phyloP scores from a whole-genome alignment of 192 early-diverging fungal genomes.

The Coemansia sp. region DNA sequence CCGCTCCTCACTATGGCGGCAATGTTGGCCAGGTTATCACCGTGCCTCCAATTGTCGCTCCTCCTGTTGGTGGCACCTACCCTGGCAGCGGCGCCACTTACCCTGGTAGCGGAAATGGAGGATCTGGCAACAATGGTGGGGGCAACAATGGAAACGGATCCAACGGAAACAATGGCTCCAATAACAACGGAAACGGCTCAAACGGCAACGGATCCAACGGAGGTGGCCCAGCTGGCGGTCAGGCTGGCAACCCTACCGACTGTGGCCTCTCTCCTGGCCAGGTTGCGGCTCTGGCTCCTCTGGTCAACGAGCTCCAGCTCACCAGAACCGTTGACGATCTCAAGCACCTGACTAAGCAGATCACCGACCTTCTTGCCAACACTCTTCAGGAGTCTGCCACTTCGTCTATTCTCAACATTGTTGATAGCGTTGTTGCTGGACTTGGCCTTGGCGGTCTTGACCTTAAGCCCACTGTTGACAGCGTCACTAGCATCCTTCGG shows the following conservation, averaged over 20 bases:
- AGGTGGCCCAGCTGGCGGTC: constrained; percentile 19
- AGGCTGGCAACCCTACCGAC: constrained; percentile 30
- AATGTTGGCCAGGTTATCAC: constrained; percentile 29
- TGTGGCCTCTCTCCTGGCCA: constrained; percentile 45
- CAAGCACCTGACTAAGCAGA: constrained; percentile 53
- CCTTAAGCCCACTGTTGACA: constrained; percentile 51
- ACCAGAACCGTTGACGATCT: constrained; percentile 47
- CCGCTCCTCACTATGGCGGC: constrained; percentile 41
- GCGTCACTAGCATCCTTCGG: constrained; percentile 46
- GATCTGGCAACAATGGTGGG: neutral
- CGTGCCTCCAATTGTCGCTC: constrained; percentile 10
- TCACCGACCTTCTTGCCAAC: constrained; percentile 48
- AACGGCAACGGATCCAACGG: constrained; percentile 17
- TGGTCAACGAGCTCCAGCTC: constrained; percentile 50
- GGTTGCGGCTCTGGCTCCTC: constrained; percentile 43
- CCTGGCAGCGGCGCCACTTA: constrained; percentile 18
- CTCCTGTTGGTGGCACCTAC: constrained; percentile 16
- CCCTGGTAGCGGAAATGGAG: constrained; percentile 7
- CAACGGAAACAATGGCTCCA: constrained; percentile 23
- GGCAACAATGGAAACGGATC: constrained; percentile 15
- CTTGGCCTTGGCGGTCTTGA: constrained; percentile 52
- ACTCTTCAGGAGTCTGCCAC: constrained; percentile 47
- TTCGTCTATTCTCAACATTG: constrained; percentile 43
- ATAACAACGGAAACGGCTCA: constrained; percentile 6
- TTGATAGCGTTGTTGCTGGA: constrained; percentile 41